phyloP scores from a whole-genome alignment of 192 early-diverging fungal species.

The Chytriomyces sp. region DNA sequence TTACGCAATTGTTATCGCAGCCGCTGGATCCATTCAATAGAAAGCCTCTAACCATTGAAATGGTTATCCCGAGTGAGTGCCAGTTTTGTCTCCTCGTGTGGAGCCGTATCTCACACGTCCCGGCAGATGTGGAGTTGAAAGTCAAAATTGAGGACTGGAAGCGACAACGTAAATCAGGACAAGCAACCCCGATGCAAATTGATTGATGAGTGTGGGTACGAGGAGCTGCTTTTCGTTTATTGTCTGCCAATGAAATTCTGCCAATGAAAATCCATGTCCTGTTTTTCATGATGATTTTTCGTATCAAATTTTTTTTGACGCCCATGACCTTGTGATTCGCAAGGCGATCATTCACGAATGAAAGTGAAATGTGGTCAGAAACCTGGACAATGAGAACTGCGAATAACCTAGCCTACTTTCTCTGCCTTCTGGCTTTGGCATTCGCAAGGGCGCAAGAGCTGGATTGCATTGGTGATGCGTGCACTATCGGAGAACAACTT shows the following conservation, averaged over 20 bases:
- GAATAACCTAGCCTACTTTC: not conserved
- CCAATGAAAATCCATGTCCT: not conserved
- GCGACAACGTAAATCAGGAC: conserved; percentile 22
- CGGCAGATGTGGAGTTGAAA: conserved; percentile 59
- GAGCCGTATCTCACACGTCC: not conserved
- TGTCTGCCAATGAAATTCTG: not conserved
- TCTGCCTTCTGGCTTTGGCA: not conserved
- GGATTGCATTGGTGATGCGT: not conserved
- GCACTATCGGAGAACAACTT: not conserved
- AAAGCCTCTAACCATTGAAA: conserved; percentile 80
- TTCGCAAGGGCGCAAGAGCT: not conserved
- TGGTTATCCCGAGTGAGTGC: conserved; percentile 77
- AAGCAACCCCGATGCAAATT: conserved; percentile 25
- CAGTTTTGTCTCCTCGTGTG: not conserved
- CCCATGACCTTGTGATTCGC: not conserved
- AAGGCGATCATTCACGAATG: not conserved
- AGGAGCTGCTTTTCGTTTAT: not conserved
- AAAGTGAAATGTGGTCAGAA: not conserved
- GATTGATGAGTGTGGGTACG: conserved; percentile 8
- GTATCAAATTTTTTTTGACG: not conserved
- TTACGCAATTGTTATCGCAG: conserved; percentile 84
- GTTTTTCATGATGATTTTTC: not conserved
- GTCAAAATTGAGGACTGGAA: conserved; percentile 53
- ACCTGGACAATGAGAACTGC: not conserved
- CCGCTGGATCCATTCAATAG: conserved; percentile 93